Percentiles rank a stretch among this genome's conserved stretches.
These are phyloP conservation scores for Capsella bursapastoris DNA, from an alignment of 345 rosid genomes.

Conservation along the genomic window DNA sequence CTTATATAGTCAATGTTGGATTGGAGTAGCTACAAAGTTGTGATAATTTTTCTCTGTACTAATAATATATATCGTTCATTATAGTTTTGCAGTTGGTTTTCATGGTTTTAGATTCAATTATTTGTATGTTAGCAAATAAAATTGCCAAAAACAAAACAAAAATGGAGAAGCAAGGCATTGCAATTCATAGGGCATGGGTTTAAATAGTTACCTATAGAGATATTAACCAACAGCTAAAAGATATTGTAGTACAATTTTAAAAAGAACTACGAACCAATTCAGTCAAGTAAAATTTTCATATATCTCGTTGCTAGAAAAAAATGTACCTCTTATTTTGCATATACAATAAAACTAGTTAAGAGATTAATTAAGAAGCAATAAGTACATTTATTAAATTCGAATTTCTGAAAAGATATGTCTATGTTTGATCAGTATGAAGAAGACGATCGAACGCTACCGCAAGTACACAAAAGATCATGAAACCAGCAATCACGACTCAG, in stretches of 20 bases:
- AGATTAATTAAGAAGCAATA: background rate
- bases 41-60: background rate
- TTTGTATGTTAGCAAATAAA: conserved; percentile 3
- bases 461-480: conserved; percentile 46
- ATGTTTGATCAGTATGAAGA: conserved; percentile 47
- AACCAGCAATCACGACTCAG: conserved; percentile 33
- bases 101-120: conserved; percentile 13
- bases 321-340: conserved; percentile 7
- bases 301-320: background rate
- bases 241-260: conserved; percentile 24
- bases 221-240: conserved; percentile 22
- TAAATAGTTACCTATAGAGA: conserved; percentile 41
- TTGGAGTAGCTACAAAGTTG: background rate
- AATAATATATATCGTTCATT: background rate
- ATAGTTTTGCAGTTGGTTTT: background rate
- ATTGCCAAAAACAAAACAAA: background rate
- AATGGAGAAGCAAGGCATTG: conserved; percentile 8
- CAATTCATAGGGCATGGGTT: conserved; percentile 22
- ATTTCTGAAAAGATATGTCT: background rate
- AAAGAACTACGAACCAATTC: background rate
- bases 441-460: conserved; percentile 57
- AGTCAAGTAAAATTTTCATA: conserved; percentile 3
- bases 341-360: background rate
- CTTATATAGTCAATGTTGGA: conserved; percentile 4
- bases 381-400: background rate